These are phyloP conservation scores for Talaromyces verruculosus DNA, from an alignment of 2,329 filamentous ascomycete species.

Conservation along the genomic window DNA sequence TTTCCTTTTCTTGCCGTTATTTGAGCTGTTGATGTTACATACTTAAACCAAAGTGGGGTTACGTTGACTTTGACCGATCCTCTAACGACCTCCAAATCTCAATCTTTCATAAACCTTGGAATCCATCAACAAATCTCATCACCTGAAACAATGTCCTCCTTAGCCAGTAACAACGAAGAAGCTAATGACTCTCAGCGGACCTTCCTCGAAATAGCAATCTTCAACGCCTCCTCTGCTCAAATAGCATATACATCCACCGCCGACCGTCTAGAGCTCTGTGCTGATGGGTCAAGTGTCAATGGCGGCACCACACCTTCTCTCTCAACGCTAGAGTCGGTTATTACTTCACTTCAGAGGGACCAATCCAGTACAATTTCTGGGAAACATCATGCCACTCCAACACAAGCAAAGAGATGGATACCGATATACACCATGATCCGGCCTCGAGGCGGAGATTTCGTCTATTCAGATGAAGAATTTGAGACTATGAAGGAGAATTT, in stretches of 20 bases:
- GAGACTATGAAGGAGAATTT: constrained; percentile 47
- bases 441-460: constrained; percentile 49
- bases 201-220: constrained; percentile 50
- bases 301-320: constrained; percentile 47
- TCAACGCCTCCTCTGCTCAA: constrained; percentile 47
- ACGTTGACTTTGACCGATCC: not conserved
- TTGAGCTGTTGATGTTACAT: not conserved
- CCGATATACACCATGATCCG: constrained; percentile 57
- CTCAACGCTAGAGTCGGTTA: constrained; percentile 26
- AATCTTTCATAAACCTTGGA: not conserved
- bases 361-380: constrained; percentile 27
- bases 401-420: constrained; percentile 24
- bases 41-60: not conserved
- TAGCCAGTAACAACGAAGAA: too few species aligned
- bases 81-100: not conserved
- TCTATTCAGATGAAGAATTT: constrained; percentile 46
- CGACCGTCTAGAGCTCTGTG: constrained; percentile 50
- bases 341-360: constrained; percentile 26
- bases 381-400: not conserved
- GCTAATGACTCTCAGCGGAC: not conserved
- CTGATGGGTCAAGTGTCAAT: constrained; percentile 43
- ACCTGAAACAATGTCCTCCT: not conserved
- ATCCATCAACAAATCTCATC: not conserved
- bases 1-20: not conserved
- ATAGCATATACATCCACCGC: constrained; percentile 43